Evolutionary conservation across 257 asterid genomes (phyloP), one percentile per base, ranked within the genome.

Genomic region (Penstemon davidsonii): DNA sequence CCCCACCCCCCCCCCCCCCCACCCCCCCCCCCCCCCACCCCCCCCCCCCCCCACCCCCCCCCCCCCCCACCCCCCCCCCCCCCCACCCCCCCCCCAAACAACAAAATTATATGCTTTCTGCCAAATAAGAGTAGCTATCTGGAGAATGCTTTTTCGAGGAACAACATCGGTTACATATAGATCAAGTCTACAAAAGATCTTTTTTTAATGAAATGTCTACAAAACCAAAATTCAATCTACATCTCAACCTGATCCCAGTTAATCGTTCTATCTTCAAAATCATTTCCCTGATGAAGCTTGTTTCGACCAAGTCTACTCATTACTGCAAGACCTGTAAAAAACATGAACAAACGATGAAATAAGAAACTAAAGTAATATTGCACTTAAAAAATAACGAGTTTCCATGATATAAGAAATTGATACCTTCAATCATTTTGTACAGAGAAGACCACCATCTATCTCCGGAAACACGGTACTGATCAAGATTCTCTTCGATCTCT

Each of bases 381-480:
- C 36, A 19, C 25, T 19, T 8, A 11, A 52, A 19, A 7, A 9
- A 9, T 39, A 58, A 2, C 4, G n/a, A 12, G 43, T 15, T 36
- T 38, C 4, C 1, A 50, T n/a, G 11, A 13, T 12, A 18, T 11
- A 7, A 69, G 45, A 7, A 42, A 41, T 41, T 42, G 44, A 47
- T 80, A 94, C 99, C 99, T 94, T 94, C 96, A 43, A 91, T 79
- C 87, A 88, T 76, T 77, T 72, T 84, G 87, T 94, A 90, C 19
- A 94, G 84, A 57, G 96, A 74, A 2, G 96, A 87, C 99, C 97
- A 94, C 99, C 99, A 94, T 69, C 96, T 70, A 44, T 88, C 96
- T 66, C 82, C 61, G 5, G 97, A 78, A 74, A 94, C 86, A 67
- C 86, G 83, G 80, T 87, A 71, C 44, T 74, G 84, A 5, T 90